phyloP scores from a whole-genome alignment of 257 asterid genomes.

The Solanum chilense region DNA sequence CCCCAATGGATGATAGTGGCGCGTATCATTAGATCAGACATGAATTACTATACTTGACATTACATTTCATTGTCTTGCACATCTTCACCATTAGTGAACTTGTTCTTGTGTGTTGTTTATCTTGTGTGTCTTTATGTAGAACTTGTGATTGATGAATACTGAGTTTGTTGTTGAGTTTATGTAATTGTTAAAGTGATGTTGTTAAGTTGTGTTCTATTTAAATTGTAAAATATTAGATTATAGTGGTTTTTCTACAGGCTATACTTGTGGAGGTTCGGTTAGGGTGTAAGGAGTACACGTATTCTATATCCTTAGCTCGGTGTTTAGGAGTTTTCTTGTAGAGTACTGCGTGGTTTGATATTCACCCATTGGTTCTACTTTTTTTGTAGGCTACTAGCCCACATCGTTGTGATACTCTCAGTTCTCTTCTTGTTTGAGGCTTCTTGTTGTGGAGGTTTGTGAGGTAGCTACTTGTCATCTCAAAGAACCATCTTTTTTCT shows the following conservation, averaged over 20 bases:
- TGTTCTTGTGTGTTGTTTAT: too few species aligned
- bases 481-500: not conserved
- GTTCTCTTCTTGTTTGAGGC: not conserved
- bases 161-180: not conserved
- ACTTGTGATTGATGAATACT: not conserved
- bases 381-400: not conserved
- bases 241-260: not conserved
- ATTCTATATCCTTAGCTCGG: not conserved
- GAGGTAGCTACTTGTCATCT: not conserved
- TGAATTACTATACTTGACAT: too few species aligned
- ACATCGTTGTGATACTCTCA: not conserved
- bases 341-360: not conserved
- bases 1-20: too few species aligned
- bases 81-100: too few species aligned
- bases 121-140: not conserved
- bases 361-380: not conserved
- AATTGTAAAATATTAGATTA: not conserved
- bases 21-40: too few species aligned
- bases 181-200: not conserved
- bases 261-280: not conserved
- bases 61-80: too few species aligned
- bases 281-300: not conserved
- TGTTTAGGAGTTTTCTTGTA: not conserved
- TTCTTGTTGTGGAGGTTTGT: not conserved
- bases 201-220: not conserved